Evolutionary conservation across 345 rosid species (phyloP), one percentile per base, ranked within the genome.

Genomic region (Noccaea caerulescens): DNA sequence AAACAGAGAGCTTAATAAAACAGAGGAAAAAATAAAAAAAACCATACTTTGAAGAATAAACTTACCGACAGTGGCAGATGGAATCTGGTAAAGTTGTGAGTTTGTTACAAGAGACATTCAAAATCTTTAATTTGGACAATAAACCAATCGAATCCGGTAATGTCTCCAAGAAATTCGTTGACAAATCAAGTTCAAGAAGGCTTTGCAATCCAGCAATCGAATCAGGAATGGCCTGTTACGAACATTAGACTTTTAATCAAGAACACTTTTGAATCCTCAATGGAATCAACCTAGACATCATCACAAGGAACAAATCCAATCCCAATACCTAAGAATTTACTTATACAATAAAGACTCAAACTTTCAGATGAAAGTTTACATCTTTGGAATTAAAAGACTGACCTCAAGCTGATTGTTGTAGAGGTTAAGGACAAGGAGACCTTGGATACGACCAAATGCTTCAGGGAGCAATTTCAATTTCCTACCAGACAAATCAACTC

Each of bases 71-170:
- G 34, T 81, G 79, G 52, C 85, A 84, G 68, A 89, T 84, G 60
- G 88, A 71, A 62, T 92, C 97, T 0, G 99, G 96, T 65, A 94
- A 77, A 36, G 83, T 66, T 55, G 69, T 78, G 45, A 94, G 85
- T 80, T 91, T 91, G 79, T 91, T 94, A 78, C 87, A 77, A 2
- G 96, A 88, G 51, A 80, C 91, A 61, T 91, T 69, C 46, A 94
- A 76, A 54, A 82, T 71, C 77, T 89, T 94, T 83, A 91, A 65
- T 53, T 87, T 89, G 0, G 74, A 62, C 51, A 94, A 67, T 75
- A 88, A 77, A 38, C 97, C 98, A 56, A 94, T 80, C 1, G 99
- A 94, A 77, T 91, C 96, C 1, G 99, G 99, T 33, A 94, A 80
- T 2, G 78, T 76, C 76, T 77, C 84, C 52, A 94, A 68, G 32